These are phyloP conservation scores for Cladosporium sp. DNA, from an alignment of 2,329 filamentous ascomycete genomes.

Conservation along the genomic window DNA sequence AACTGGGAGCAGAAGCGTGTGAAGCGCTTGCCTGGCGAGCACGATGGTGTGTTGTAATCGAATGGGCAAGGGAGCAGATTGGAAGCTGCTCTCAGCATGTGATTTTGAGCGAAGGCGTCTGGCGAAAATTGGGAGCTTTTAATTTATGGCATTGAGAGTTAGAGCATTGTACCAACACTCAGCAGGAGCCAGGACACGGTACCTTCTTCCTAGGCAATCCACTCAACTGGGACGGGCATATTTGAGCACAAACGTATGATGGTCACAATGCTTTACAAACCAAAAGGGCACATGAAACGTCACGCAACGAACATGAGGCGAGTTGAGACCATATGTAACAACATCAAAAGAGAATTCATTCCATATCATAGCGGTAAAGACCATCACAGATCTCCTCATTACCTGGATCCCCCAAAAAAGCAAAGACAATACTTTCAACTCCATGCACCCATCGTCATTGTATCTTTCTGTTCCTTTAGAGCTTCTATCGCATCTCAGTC, in stretches of 20 bases:
- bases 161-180: neutral
- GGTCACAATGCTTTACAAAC: neutral
- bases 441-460: slow-evolving; percentile 1
- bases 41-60: slow-evolving; percentile 69
- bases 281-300: too few species aligned
- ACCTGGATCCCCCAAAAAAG: neutral
- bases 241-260: neutral
- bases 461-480: neutral
- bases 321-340: neutral
- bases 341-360: slow-evolving; percentile 4
- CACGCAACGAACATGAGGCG: neutral
- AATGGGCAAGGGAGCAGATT: too few species aligned
- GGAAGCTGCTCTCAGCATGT: neutral
- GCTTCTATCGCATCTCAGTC: neutral
- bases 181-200: too few species aligned
- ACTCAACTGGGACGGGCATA: too few species aligned
- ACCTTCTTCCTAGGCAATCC: too few species aligned
- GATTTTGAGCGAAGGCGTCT: slow-evolving; percentile 10
- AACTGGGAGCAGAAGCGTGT: slow-evolving; percentile 97
- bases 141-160: neutral
- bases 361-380: slow-evolving; percentile 3
- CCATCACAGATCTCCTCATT: neutral
- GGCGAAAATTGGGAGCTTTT: too few species aligned
- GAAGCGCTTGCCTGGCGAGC: slow-evolving; percentile 82
- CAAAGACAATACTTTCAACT: neutral